Evolutionary conservation across 2,329 filamentous ascomycete genomes (phyloP).

Genomic region (Talaromyces sp.): DNA sequence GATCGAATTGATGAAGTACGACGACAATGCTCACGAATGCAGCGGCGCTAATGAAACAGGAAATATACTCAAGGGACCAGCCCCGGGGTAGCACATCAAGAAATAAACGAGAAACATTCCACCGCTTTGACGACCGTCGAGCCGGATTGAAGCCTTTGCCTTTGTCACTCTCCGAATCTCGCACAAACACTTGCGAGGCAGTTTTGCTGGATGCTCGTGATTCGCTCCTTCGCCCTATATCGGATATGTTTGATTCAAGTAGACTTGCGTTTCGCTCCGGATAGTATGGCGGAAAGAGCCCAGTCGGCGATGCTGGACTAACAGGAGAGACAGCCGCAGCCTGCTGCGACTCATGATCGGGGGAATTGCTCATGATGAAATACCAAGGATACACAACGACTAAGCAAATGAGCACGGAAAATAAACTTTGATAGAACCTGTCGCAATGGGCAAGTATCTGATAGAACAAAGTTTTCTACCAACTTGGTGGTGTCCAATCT

Average conservation of each 20-base stretch:
- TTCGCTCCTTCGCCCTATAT: background rate
- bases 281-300: constrained; percentile 2
- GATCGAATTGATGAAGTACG: constrained; percentile 5
- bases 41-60: constrained; percentile 8
- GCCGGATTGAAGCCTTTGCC: too few relatives aligned
- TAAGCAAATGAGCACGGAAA: background rate
- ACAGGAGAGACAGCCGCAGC: background rate
- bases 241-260: background rate
- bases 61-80: constrained; percentile 10
- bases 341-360: background rate
- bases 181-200: background rate
- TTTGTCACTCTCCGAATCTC: too few relatives aligned
- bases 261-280: background rate
- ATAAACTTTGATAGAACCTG: background rate
- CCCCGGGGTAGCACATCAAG: background rate
- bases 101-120: background rate
- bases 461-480: background rate
- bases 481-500: background rate
- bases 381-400: background rate
- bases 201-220: background rate
- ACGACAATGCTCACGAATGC: constrained; percentile 2
- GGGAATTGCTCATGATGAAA: background rate
- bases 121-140: too few relatives aligned
- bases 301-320: background rate
- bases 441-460: background rate